Evolutionary conservation across 305 asterid genomes (phyloP).

Genomic region (Plantago coronopus): DNA sequence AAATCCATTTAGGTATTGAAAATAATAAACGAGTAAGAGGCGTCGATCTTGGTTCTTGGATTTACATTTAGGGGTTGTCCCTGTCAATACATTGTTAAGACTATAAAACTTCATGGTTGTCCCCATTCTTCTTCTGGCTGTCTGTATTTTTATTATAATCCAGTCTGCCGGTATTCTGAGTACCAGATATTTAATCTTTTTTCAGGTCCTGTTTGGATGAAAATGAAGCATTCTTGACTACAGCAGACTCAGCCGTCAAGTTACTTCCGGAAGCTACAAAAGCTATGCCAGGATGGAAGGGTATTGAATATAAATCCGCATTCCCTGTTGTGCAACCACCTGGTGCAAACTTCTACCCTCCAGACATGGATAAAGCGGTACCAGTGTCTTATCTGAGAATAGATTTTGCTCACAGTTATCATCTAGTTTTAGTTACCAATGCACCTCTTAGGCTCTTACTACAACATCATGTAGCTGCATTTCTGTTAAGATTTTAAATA

Average conservation of each 20-base stretch:
- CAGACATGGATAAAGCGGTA: slow-evolving; percentile 96
- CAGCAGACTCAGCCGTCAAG: slow-evolving; percentile 88
- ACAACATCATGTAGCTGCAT: not conserved
- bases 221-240: slow-evolving; percentile 81
- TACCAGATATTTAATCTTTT: slow-evolving; percentile 16
- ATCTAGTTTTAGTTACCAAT: not conserved
- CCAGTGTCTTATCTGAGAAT: not conserved
- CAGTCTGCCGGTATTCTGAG: slow-evolving; percentile 11
- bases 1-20: not conserved
- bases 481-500: not conserved
- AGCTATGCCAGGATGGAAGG: slow-evolving; percentile 77
- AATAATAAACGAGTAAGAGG: not conserved
- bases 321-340: slow-evolving; percentile 76
- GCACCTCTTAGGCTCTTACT: no score
- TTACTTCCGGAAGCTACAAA: slow-evolving; percentile 70
- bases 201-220: slow-evolving; percentile 88
- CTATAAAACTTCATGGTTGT: slow-evolving; percentile 12
- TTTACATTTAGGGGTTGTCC: not conserved
- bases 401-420: slow-evolving; percentile 11
- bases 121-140: slow-evolving; percentile 1
- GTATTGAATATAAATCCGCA: slow-evolving; percentile 69
- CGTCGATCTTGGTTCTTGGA: not conserved
- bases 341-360: slow-evolving; percentile 96
- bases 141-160: slow-evolving; percentile 11
- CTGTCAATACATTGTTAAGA: slow-evolving; percentile 5